Base-by-base conservation (phyloP, 257 asterid genomes). In the Coffea eugenioides region DNA sequence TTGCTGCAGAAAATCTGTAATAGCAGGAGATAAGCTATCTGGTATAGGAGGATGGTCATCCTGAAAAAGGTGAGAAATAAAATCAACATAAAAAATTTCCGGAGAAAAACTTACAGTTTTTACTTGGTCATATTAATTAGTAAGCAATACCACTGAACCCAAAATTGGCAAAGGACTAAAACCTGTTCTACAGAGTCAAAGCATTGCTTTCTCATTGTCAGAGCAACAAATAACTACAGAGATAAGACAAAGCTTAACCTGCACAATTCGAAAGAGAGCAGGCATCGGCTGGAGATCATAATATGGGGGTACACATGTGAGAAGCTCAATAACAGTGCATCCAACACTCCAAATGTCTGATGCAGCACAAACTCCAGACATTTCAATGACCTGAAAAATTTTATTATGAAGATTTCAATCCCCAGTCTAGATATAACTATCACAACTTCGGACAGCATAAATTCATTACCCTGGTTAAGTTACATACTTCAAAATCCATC, bases 271-370 rank as follows among this genome's bases (percentile, higher is more conserved):
- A 88, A 89, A 96, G 83, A 96, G 97, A 74, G 99, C 99, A 56
- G 97, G 97, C 99, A 96, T 96, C 48, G 99, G 99, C 93, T 94
- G 97, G 84, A 94, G 93, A 88, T 96, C 97, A 80, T 89, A 96
- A 81, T 94, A 96, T 31, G 99, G 99, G 34, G 99, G 98, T 82
- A 92, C 88, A 83, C 98, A 94, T 27, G 99, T 96, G 79, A 96
- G 97, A 82, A 96, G 97, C 87, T 96, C 99, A 84, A 96, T 96
- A 79, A 92, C 98, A 36, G 99, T 96, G 89, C 98, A 96, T 84
- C 99, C 98, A 67, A 96, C 99, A 89, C 99, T 94, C 99, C 99
- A 96, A 83, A 96, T 94, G 86, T 96, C 99, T 79, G 99, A 96
- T 82, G 99, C 99, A 69, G 99, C 97, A 90, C 99, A 92, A 83